These are phyloP conservation scores for Saururus chinensis DNA, from an alignment of 164 flowering plant genomes.

Conservation along the genomic window DNA sequence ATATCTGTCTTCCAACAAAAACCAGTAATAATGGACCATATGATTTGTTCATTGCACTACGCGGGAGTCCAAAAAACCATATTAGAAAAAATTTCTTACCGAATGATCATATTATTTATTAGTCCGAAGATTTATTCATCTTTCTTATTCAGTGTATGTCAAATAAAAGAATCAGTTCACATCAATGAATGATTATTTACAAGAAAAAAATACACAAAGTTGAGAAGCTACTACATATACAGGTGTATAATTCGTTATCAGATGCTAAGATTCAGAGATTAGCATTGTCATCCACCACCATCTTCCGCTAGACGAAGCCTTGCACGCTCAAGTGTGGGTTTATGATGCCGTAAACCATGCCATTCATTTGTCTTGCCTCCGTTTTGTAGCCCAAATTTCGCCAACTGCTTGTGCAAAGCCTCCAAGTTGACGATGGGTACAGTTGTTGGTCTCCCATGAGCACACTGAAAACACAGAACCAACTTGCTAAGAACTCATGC, in stretches of 20 bases:
- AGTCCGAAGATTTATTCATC: no score
- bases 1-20: no score
- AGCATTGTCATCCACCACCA: background rate
- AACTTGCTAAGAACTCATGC: background rate
- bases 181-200: no score
- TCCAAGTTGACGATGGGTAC: slow-evolving; percentile 75
- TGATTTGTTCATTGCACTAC: no score
- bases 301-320: slow-evolving; percentile 24
- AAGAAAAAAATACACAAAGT: no score
- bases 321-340: slow-evolving; percentile 44
- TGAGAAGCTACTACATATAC: no score
- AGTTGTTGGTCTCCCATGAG: slow-evolving; percentile 97
- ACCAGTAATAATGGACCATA: no score
- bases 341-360: slow-evolving; percentile 58
- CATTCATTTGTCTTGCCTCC: slow-evolving; percentile 26
- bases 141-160: no score
- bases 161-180: no score
- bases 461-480: slow-evolving; percentile 53
- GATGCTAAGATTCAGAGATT: background rate
- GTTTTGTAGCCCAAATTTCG: slow-evolving; percentile 22
- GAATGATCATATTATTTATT: no score
- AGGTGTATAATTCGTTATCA: background rate
- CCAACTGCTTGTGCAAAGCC: slow-evolving; percentile 63
- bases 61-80: no score
- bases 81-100: no score